Conservation (phyloP, 768 basidiomycete species). For the Rhodotorula paludigena region DNA sequence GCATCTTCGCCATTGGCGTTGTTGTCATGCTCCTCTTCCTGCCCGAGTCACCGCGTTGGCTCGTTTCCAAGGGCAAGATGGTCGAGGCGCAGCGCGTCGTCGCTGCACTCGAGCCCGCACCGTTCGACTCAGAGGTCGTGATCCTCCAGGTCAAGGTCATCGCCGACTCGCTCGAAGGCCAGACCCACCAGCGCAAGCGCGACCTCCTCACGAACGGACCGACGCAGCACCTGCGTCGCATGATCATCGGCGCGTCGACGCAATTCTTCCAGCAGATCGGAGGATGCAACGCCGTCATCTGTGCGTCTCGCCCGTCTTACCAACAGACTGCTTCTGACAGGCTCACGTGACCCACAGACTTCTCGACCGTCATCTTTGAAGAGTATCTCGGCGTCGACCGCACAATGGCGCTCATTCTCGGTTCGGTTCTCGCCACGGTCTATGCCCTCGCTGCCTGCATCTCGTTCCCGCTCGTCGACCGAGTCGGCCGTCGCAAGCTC, state of each 20-base stretch:
- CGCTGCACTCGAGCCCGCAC: constrained; percentile 25
- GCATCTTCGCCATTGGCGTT: constrained; percentile 50
- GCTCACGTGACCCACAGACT: constrained; percentile 51
- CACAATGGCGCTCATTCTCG: constrained; percentile 48
- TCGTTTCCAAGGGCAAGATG: constrained; percentile 22
- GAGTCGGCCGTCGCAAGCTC: constrained; percentile 51
- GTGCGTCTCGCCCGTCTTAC: neutral
- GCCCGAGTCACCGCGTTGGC: constrained; percentile 18
- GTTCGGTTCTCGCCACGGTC: constrained; percentile 48
- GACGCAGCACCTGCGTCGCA: constrained; percentile 59
- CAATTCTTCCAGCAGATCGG: constrained; percentile 69
- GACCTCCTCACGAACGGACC: constrained; percentile 38
- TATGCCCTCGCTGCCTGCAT: constrained; percentile 47
- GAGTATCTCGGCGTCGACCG: constrained; percentile 47
- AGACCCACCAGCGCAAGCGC: constrained; percentile 30
- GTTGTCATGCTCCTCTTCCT: neutral
- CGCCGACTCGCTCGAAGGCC: constrained; percentile 9
- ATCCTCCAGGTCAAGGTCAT: constrained; percentile 16
- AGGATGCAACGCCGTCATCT: constrained; percentile 55
- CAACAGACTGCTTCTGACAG: neutral
- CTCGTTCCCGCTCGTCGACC: constrained; percentile 48
- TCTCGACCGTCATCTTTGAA: constrained; percentile 52
- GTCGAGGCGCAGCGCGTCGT: constrained; percentile 32
- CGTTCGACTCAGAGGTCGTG: constrained; percentile 22
- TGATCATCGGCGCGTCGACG: constrained; percentile 56